A percentile compares a stretch with the other conserved stretches of the same genome.
Evolutionary conservation across 108 stramenopile species (phyloP).

Genomic region (Nitzschia sp.): DNA sequence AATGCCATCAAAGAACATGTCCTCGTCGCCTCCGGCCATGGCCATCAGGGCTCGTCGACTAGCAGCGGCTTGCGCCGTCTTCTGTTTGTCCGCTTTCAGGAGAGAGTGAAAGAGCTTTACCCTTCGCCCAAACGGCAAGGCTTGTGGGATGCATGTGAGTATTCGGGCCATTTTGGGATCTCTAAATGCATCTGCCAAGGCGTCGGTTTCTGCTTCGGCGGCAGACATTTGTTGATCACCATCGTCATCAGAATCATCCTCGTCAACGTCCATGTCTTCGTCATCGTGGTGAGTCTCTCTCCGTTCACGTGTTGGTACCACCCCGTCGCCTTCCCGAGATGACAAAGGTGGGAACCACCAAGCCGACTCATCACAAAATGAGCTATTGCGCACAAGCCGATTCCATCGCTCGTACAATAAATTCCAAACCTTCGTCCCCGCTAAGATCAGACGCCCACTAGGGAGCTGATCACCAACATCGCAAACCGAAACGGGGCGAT

Average conservation of each 20-base stretch:
- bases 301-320: slow-evolving; percentile 45
- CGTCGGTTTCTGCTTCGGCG: slow-evolving; percentile 60
- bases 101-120: slow-evolving; percentile 78
- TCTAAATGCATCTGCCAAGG: slow-evolving; percentile 68
- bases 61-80: slow-evolving; percentile 30
- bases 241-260: slow-evolving; percentile 35
- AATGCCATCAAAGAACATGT: slow-evolving; percentile 29
- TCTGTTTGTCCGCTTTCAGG: slow-evolving; percentile 73
- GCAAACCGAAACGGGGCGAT: slow-evolving; percentile 54
- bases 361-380: slow-evolving; percentile 74
- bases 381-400: slow-evolving; percentile 53
- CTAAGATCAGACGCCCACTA: slow-evolving; percentile 59
- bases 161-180: slow-evolving; percentile 88
- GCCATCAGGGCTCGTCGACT: slow-evolving; percentile 34
- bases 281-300: slow-evolving; percentile 13
- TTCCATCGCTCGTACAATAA: slow-evolving; percentile 85
- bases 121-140: slow-evolving; percentile 81
- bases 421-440: slow-evolving; percentile 87
- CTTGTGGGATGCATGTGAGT: slow-evolving; percentile 81
- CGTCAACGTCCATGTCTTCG: slow-evolving; percentile 19
- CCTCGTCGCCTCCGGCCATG: slow-evolving; percentile 44
- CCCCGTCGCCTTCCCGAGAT: slow-evolving; percentile 46
- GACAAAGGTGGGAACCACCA: slow-evolving; percentile 80
- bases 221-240: slow-evolving; percentile 10
- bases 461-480: slow-evolving; percentile 38